A percentile compares a stretch with the other conserved stretches of the same genome.
phyloP scores from a whole-genome alignment of 2,329 filamentous ascomycete genomes.

The Microcera coccophila region DNA sequence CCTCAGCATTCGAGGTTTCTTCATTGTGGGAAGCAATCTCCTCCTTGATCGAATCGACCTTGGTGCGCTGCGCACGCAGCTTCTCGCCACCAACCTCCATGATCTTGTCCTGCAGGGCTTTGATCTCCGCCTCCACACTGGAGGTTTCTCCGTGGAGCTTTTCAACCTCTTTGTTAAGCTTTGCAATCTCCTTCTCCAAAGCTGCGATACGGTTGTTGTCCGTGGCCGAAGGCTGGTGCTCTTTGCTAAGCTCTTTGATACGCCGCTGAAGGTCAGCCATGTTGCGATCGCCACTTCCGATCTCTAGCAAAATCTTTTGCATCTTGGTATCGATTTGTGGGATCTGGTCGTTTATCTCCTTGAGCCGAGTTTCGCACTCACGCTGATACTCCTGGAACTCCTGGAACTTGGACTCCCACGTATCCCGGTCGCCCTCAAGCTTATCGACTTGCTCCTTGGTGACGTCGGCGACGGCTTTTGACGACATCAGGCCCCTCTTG shows the following conservation, averaged over 20 bases:
- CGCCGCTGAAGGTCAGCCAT: slow-evolving; percentile 79
- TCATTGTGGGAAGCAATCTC: slow-evolving; percentile 78
- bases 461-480: slow-evolving; percentile 83
- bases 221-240: slow-evolving; percentile 74
- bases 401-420: slow-evolving; percentile 76
- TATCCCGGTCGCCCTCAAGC: slow-evolving; percentile 81
- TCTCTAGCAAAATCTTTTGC: slow-evolving; percentile 84
- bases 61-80: slow-evolving; percentile 82
- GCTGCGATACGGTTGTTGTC: slow-evolving; percentile 71
- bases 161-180: slow-evolving; percentile 72
- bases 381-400: slow-evolving; percentile 81
- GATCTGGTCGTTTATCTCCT: slow-evolving; percentile 70
- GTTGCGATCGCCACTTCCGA: slow-evolving; percentile 82
- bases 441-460: slow-evolving; percentile 85
- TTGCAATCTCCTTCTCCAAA: slow-evolving; percentile 73
- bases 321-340: slow-evolving; percentile 84
- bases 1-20: slow-evolving; percentile 79
- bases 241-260: slow-evolving; percentile 76
- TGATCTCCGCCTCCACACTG: slow-evolving; percentile 89
- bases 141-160: slow-evolving; percentile 81
- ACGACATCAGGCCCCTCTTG: slow-evolving; percentile 93
- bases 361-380: slow-evolving; percentile 70
- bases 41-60: slow-evolving; percentile 83
- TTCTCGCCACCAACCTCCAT: slow-evolving; percentile 97
- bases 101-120: slow-evolving; percentile 88